Conservation (phyloP, 2,329 filamentous ascomycete genomes). For the Furcasterigmium sp. region DNA sequence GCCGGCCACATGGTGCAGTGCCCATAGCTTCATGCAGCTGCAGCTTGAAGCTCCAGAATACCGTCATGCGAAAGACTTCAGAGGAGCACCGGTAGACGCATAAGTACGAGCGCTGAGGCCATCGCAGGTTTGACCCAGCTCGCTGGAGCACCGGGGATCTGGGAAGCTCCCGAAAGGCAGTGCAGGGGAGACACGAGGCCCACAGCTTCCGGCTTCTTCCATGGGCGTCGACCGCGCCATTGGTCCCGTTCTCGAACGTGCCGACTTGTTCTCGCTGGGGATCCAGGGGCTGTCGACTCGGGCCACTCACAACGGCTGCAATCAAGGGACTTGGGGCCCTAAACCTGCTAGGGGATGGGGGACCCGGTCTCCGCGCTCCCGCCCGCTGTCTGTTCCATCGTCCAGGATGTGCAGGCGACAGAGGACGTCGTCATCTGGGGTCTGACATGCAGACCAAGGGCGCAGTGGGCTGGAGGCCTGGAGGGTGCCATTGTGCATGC, state of each 20-base stretch:
- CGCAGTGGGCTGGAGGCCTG: too few species aligned
- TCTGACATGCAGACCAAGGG: background rate
- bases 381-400: too few species aligned
- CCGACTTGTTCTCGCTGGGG: slow-evolving; percentile 2
- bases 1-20: background rate
- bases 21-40: too few species aligned
- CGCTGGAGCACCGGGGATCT: slow-evolving; percentile 1
- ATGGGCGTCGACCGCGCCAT: background rate
- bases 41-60: background rate
- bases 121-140: background rate
- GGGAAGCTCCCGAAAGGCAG: slow-evolving; percentile 3
- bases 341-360: too few species aligned
- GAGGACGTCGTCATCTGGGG: background rate
- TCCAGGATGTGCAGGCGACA: background rate
- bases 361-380: too few species aligned
- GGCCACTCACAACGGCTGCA: too few species aligned
- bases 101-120: background rate
- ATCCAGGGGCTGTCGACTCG: background rate
- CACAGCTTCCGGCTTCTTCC: slow-evolving; percentile 5
- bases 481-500: slow-evolving; percentile 1
- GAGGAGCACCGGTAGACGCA: background rate
- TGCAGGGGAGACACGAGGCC: background rate
- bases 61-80: background rate
- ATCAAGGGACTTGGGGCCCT: too few species aligned
- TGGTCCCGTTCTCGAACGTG: background rate